Evolutionary conservation across 495 filamentous ascomycete species (phyloP), one percentile per base, ranked within the genome.

Genomic region (Parachaetomium inaequale): DNA sequence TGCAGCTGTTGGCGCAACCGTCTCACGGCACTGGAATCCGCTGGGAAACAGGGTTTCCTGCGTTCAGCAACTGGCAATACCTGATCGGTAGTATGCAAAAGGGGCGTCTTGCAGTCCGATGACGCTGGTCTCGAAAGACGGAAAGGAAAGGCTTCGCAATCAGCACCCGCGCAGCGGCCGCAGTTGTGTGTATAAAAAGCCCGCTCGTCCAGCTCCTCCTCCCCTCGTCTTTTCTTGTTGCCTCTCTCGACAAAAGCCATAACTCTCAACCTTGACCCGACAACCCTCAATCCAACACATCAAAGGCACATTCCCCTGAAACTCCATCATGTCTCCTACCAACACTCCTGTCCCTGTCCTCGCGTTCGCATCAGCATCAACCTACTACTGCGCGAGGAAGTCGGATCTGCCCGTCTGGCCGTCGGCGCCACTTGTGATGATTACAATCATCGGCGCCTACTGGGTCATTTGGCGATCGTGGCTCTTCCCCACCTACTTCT

Each of bases 401-500:
- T 61, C 58, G 23, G 59, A 63, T 29, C 29, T 47, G 4, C 55
- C 66, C 10, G 1, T 25, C 10, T 2, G 2, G 7, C 7, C 25
- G n/a, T 38, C 51, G 21, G 5, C 28, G 14, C 8, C n/a, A 7
- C 0, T 8, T 1, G 8, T 23, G 17, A 1, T 28, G 52, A 34
- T 38, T 6, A 51, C 25, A 2, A 43, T 31, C 5, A 17, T 62
- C 6, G 28, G 55, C 4, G 3, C 58, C 32, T 70, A 67, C 45
- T 21, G 52, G 43, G 6, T 63, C 26, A 28, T 67, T 21, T 70
- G 63, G 61, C 29, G 53, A 21, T 51, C 54, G 26, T 65, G 47
- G 43, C 52, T 70, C 28, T 63, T 60, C 49, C 68, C 68, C 0
- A 5, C 53, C 7, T 63, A 64, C 52, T 63, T 68, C 36, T 70